Conservation (phyloP, 228 moss, liverwort and hornwort genomes). For the Sphagnum magellanicum region DNA sequence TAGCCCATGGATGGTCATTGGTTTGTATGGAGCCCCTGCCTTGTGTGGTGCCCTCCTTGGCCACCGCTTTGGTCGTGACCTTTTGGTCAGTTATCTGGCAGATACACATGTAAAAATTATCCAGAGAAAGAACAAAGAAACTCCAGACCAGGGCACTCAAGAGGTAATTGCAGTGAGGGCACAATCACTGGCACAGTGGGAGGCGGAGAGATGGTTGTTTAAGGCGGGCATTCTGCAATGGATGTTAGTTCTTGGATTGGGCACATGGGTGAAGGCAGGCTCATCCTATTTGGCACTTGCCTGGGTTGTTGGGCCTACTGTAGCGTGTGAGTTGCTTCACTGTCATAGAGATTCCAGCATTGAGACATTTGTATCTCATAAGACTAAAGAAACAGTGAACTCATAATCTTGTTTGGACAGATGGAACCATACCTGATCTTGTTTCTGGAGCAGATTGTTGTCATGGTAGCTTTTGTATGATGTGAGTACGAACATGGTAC, state of each 20-base stretch:
- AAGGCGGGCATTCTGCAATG: slow-evolving; percentile 90
- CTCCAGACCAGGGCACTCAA: slow-evolving; percentile 6
- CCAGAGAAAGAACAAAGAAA: slow-evolving; percentile 10
- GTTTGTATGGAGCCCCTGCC: slow-evolving; percentile 74
- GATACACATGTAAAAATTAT: slow-evolving; percentile 17
- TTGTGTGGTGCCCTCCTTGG: slow-evolving; percentile 70
- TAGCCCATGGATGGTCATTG: slow-evolving; percentile 68
- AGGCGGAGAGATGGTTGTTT: slow-evolving; percentile 79
- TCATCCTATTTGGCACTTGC: slow-evolving; percentile 68
- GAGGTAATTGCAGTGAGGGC: neutral
- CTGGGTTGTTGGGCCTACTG: slow-evolving; percentile 77
- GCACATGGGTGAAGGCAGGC: slow-evolving; percentile 68
- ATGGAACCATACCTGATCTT: neutral
- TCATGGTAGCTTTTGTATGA: too few relatives aligned
- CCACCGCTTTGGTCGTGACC: slow-evolving; percentile 58
- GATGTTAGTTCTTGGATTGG: slow-evolving; percentile 64
- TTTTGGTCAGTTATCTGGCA: slow-evolving; percentile 52
- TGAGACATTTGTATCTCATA: neutral
- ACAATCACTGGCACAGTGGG: slow-evolving; percentile 30
- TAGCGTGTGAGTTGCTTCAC: slow-evolving; percentile 43
- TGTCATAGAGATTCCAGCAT: neutral
- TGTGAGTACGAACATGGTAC: too few relatives aligned
- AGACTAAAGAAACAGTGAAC: neutral
- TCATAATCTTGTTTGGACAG: neutral
- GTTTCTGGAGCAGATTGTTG: neutral